Conservation (phyloP, 208 protist genomes). For the Leishmania arabica region DNA sequence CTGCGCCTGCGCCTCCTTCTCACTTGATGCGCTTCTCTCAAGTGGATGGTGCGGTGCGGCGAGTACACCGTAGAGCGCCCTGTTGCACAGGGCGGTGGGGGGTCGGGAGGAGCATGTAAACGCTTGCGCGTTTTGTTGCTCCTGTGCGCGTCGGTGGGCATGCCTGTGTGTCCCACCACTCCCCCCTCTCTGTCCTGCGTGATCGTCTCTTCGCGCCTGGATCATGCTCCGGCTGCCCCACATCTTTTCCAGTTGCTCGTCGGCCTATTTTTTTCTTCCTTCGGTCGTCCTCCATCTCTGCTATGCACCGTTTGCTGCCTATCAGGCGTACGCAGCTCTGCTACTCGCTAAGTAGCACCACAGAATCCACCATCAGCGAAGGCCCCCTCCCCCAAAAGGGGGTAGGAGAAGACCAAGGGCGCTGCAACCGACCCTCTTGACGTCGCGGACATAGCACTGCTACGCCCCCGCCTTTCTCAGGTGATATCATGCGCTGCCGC, state of each 20-base stretch:
- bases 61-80: not conserved
- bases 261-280: not conserved
- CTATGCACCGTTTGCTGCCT: conserved; percentile 6
- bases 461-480: not conserved
- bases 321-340: not conserved
- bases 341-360: not conserved
- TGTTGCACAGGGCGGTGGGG: not conserved
- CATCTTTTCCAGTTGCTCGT: not conserved
- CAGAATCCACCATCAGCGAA: not conserved
- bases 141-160: not conserved
- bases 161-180: not conserved
- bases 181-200: not conserved
- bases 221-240: not conserved
- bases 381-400: not conserved
- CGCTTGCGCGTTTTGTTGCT: not conserved
- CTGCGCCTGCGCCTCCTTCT: conserved; percentile 7
- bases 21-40: conserved; percentile 1
- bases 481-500: not conserved
- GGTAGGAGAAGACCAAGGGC: not conserved
- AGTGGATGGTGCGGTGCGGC: not conserved
- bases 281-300: conserved; percentile 10
- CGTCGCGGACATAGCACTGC: not conserved
- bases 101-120: not conserved
- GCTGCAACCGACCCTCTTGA: conserved; percentile 1
- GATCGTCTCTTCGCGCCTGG: not conserved